Evolutionary conservation across 2,329 filamentous ascomycete genomes (phyloP).

Genomic region (Simplicillium aogashimaense): DNA sequence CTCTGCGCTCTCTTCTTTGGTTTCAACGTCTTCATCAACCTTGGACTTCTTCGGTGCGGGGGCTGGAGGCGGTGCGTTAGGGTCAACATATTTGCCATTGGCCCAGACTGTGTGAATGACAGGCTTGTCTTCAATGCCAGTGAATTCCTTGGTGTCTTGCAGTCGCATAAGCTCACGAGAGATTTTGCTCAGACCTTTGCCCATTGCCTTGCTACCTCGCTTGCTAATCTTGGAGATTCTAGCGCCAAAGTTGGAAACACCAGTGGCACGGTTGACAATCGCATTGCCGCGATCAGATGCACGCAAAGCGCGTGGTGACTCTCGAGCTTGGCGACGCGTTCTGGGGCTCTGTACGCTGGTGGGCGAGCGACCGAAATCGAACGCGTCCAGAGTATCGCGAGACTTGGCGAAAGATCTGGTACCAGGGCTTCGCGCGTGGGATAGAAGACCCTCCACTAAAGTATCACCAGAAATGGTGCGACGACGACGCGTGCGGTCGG

Average conservation of each 20-base stretch:
- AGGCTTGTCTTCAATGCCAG: slow-evolving; percentile 47
- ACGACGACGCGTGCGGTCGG: slow-evolving; percentile 26
- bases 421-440: slow-evolving; percentile 9
- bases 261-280: slow-evolving; percentile 14
- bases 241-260: slow-evolving; percentile 31
- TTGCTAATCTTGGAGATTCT: slow-evolving; percentile 50
- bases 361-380: slow-evolving; percentile 33
- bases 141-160: slow-evolving; percentile 53
- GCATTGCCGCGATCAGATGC: slow-evolving; percentile 28
- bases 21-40: slow-evolving; percentile 14
- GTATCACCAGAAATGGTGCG: slow-evolving; percentile 34
- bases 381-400: slow-evolving; percentile 28
- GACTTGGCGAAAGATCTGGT: slow-evolving; percentile 5
- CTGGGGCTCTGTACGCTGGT: slow-evolving; percentile 24
- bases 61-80: slow-evolving; percentile 27
- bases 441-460: slow-evolving; percentile 14
- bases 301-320: slow-evolving; percentile 24
- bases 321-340: slow-evolving; percentile 20
- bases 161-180: slow-evolving; percentile 50
- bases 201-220: slow-evolving; percentile 43
- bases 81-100: slow-evolving; percentile 51
- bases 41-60: slow-evolving; percentile 25
- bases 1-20: slow-evolving; percentile 26
- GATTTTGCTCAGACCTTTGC: slow-evolving; percentile 35
- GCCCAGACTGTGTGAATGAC: slow-evolving; percentile 52